A percentile compares a stretch with the other conserved stretches of the same genome.
These are phyloP conservation scores for Capronia americana DNA, from an alignment of 2,329 filamentous ascomycete genomes.

Conservation along the genomic window DNA sequence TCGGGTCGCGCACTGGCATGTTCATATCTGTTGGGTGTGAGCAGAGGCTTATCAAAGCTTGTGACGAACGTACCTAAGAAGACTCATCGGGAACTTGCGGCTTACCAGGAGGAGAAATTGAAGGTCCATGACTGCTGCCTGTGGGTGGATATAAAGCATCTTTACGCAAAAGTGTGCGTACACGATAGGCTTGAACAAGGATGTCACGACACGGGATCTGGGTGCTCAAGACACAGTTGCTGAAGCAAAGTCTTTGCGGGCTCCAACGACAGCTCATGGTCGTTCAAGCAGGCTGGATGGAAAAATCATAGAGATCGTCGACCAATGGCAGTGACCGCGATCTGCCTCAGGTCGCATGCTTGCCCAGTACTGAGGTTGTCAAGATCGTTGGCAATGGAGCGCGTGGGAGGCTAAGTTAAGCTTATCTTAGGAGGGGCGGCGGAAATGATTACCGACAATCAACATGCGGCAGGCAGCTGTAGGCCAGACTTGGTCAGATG, in stretches of 20 bases:
- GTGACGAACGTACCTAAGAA: background rate
- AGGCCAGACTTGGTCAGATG: too few species aligned
- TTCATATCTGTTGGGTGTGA: background rate
- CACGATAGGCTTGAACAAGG: background rate
- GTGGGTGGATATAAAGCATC: background rate
- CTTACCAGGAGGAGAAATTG: background rate
- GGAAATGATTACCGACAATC: background rate
- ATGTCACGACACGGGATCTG: background rate
- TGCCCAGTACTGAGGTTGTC: too few species aligned
- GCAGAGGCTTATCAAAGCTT: background rate
- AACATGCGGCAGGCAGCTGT: background rate
- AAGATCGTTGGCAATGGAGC: background rate
- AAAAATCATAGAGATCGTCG: background rate
- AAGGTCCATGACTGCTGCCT: background rate
- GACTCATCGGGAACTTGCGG: background rate
- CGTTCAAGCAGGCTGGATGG: background rate
- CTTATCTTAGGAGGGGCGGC: background rate
- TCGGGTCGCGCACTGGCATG: background rate
- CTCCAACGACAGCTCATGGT: slow-evolving; percentile 1
- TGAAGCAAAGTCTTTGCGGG: background rate
- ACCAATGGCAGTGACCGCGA: slow-evolving; percentile 1
- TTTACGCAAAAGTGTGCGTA: background rate
- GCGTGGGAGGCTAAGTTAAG: background rate
- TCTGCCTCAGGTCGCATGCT: too few species aligned
- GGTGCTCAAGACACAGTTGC: background rate